phyloP scores from a whole-genome alignment of 78 protist genomes.

The Dictyostelium brefeldianum region DNA sequence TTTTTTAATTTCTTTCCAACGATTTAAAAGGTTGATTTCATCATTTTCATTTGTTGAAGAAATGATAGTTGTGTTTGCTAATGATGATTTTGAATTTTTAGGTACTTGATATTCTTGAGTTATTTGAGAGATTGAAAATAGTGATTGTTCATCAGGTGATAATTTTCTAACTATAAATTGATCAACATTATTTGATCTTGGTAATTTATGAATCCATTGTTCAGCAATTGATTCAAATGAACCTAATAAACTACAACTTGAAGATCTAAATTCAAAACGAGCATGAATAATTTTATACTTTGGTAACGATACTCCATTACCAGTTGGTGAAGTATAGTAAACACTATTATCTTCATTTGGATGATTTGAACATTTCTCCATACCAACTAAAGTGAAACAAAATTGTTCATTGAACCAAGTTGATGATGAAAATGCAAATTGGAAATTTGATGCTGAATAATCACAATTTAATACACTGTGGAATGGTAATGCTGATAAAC shows the following conservation, averaged over 20 bases:
- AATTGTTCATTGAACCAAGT: conserved; percentile 79
- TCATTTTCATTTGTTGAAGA: neutral
- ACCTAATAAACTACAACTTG: conserved; percentile 23
- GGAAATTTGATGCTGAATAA: conserved; percentile 27
- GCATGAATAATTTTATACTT: conserved; percentile 38
- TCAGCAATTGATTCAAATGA: conserved; percentile 42
- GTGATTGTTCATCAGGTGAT: conserved; percentile 59
- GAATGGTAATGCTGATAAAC: conserved; percentile 39
- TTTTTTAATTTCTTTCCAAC: conserved; percentile 65
- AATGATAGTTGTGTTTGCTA: neutral
- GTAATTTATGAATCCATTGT: conserved; percentile 64
- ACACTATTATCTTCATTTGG: neutral
- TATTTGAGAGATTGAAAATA: conserved; percentile 37
- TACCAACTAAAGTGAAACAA: conserved; percentile 47
- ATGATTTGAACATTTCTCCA: neutral
- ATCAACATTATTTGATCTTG: conserved; percentile 40
- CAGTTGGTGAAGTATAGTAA: neutral
- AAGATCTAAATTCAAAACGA: conserved; percentile 72
- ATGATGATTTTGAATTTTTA: conserved; percentile 21
- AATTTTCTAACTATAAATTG: conserved; percentile 30
- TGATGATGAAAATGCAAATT: conserved; percentile 52
- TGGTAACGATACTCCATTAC: neutral
- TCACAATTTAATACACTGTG: conserved; percentile 40
- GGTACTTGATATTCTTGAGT: conserved; percentile 1
- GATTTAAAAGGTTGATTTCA: conserved; percentile 10